phyloP scores from a whole-genome alignment of 2,329 filamentous ascomycete species.

The Stagonosporopsis rhizophila region DNA sequence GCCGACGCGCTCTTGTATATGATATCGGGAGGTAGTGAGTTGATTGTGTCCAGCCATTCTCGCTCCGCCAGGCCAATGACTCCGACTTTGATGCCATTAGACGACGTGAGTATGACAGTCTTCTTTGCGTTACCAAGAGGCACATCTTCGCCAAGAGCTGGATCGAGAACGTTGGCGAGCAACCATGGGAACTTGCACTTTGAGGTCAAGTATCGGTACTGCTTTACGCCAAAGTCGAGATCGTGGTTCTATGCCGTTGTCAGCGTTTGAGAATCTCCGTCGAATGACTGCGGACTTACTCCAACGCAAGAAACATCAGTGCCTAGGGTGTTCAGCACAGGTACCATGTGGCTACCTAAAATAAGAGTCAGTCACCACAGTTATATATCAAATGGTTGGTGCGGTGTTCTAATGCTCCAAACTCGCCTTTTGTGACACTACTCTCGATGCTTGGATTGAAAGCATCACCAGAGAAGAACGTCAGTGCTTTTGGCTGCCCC shows the following conservation, averaged over 20 bases:
- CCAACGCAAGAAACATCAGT: conserved; percentile 85
- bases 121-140: conserved; percentile 78
- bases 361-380: background rate
- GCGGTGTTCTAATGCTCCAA: background rate
- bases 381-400: background rate
- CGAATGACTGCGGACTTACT: conserved; percentile 57
- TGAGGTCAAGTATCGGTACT: conserved; percentile 74
- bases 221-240: conserved; percentile 86
- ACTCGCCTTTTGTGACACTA: conserved; percentile 79
- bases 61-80: conserved; percentile 85
- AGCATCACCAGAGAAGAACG: conserved; percentile 89
- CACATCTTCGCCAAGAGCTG: conserved; percentile 75
- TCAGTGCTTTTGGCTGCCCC: conserved; percentile 71
- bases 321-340: conserved; percentile 77
- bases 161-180: conserved; percentile 86
- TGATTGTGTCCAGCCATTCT: conserved; percentile 90
- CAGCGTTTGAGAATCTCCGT: conserved; percentile 12
- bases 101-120: conserved; percentile 78
- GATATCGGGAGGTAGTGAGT: conserved; percentile 80
- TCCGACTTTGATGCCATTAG: conserved; percentile 85
- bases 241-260: conserved; percentile 74
- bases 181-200: conserved; percentile 90
- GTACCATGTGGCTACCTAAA: conserved; percentile 81
- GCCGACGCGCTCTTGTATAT: conserved; percentile 80
- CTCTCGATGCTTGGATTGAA: conserved; percentile 92